A percentile compares a stretch with the other conserved stretches of the same genome.
phyloP scores from a whole-genome alignment of 2,329 filamentous ascomycete species.

The Alternaria sp. region DNA sequence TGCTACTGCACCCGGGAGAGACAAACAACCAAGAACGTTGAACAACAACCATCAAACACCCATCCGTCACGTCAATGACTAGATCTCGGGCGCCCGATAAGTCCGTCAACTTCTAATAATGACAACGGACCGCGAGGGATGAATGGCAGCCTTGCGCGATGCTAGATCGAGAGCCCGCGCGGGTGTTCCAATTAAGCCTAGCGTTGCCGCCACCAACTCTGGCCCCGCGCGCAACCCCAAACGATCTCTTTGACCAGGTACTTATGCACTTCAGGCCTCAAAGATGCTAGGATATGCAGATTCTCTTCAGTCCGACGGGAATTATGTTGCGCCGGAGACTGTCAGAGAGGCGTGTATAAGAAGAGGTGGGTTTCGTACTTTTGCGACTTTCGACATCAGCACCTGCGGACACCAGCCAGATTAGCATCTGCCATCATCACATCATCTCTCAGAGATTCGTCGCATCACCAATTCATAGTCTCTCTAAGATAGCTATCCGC shows the following conservation, averaged over 20 bases:
- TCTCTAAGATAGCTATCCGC: not conserved
- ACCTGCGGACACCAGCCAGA: not conserved
- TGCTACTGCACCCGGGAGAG: no score
- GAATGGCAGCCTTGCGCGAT: not conserved
- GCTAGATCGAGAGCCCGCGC: not conserved
- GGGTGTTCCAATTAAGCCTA: not conserved
- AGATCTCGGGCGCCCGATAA: no score
- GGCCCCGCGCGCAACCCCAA: not conserved
- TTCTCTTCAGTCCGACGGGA: not conserved
- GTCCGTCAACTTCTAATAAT: no score
- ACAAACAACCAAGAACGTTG: no score
- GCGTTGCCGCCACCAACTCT: not conserved
- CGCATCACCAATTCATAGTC: accelerated
- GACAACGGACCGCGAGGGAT: not conserved
- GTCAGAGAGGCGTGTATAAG: not conserved
- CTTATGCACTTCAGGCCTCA: not conserved
- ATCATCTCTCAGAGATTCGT: not conserved
- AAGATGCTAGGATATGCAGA: not conserved
- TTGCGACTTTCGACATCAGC: not conserved
- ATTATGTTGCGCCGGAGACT: not conserved
- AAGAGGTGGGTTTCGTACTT: not conserved
- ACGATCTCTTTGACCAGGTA: not conserved
- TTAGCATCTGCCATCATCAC: not conserved
- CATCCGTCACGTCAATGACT: no score
- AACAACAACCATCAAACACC: no score